phyloP scores from a whole-genome alignment of 2,329 filamentous ascomycete species.

The Pseudofabraea citricarpa region DNA sequence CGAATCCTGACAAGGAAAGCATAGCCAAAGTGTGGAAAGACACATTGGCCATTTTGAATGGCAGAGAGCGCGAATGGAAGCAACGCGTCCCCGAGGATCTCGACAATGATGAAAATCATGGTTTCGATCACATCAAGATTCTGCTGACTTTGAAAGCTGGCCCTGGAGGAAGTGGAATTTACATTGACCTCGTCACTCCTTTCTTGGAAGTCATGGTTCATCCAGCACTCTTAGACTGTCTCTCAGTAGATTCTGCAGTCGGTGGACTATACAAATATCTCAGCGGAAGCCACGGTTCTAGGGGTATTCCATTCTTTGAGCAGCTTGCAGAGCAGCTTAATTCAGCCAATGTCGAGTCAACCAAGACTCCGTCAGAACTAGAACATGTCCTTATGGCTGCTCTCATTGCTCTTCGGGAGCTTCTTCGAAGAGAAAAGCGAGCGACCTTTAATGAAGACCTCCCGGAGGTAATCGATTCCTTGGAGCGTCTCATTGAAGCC shows the following conservation, averaged over 20 bases:
- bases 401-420: not conserved
- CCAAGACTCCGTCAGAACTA: not conserved
- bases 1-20: not conserved
- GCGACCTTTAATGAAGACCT: not conserved
- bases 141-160: not conserved
- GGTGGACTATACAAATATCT: not conserved
- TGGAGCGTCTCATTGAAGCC: not conserved
- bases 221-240: not conserved
- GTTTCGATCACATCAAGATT: not conserved
- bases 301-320: not conserved
- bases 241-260: not conserved
- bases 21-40: not conserved
- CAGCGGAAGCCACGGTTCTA: not conserved
- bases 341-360: not conserved
- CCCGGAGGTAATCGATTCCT: not conserved
- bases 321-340: not conserved
- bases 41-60: not conserved
- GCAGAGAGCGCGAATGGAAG: not conserved
- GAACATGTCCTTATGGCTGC: not conserved
- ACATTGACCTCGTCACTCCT: not conserved
- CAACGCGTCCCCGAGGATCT: not conserved
- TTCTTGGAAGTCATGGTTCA: not conserved
- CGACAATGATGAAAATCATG: not conserved
- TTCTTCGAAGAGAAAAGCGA: not conserved
- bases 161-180: not conserved